phyloP scores from a whole-genome alignment of 2,329 filamentous ascomycete genomes.

The Monilinia vaccinii-corymbosi region DNA sequence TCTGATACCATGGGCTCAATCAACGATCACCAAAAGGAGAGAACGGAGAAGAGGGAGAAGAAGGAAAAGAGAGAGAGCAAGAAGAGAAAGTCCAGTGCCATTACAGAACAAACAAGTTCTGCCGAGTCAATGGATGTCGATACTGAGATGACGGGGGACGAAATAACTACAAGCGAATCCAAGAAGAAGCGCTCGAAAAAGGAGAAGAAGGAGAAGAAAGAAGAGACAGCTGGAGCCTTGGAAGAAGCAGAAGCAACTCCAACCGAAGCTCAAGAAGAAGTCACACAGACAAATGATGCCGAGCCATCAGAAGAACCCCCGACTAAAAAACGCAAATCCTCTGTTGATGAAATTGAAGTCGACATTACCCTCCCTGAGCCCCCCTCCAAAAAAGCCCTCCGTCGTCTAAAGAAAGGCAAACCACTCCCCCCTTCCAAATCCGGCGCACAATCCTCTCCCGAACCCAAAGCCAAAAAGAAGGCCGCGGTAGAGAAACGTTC shows the following conservation, averaged over 20 bases:
- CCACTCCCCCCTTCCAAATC: slow-evolving; percentile 38
- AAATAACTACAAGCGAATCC: not conserved
- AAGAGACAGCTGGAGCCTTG: not conserved
- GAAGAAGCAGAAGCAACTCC: not conserved
- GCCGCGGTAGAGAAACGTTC: slow-evolving; percentile 51
- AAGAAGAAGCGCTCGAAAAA: slow-evolving; percentile 16
- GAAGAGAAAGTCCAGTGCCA: slow-evolving; percentile 17
- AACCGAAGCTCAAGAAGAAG: not conserved
- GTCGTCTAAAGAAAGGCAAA: slow-evolving; percentile 80
- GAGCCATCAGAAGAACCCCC: slow-evolving; percentile 15
- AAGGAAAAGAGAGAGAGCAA: slow-evolving; percentile 11
- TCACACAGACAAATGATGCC: slow-evolving; percentile 2
- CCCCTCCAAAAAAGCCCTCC: slow-evolving; percentile 86
- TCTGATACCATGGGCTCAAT: not conserved
- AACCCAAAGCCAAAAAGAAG: slow-evolving; percentile 34
- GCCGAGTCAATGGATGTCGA: slow-evolving; percentile 1
- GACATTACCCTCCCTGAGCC: slow-evolving; percentile 85
- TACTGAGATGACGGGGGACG: not conserved
- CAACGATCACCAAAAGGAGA: not conserved
- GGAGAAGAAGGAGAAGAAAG: not conserved
- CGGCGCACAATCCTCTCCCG: slow-evolving; percentile 31
- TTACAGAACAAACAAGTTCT: slow-evolving; percentile 4
- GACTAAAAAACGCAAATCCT: slow-evolving; percentile 60
- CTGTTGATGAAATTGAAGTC: slow-evolving; percentile 69
- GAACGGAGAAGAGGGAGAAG: not conserved